Evolutionary conservation across 1,284 basidiomycete species (phyloP), one percentile per base, ranked within the genome.

Genomic region (Porogramme epimiltina): DNA sequence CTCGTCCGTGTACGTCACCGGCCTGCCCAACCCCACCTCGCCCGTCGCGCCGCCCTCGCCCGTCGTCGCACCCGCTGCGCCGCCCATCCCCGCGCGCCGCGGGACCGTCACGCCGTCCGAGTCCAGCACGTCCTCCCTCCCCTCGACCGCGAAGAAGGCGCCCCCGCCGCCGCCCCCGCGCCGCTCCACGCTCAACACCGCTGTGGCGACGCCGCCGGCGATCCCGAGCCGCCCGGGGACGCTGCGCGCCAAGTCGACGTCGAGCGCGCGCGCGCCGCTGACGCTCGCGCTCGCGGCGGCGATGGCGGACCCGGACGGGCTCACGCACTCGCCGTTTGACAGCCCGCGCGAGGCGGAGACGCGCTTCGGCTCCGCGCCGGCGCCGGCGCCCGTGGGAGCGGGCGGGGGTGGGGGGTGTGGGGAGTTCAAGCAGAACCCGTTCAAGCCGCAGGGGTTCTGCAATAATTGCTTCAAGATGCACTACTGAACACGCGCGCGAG

Each of bases 401-500:
- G n/a, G n/a, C n/a, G n/a, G n/a, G n/a, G 28, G 28, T 8, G 8
- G 8, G 9, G 28, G 34, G 15, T 82, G 82, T 64, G 62, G 56
- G 19, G 73, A 79, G 56, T 82, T 84, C 64, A 77, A 76, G 62
- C 82, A 83, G 69, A 81, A 81, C 60, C 79, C 79, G 43, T 85
- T 84, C 73, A 82, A 83, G 69, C 68, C 76, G 24, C 72, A 73
- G 55, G 82, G 82, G n/a, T 78, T 79, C 69, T 85, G 82, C 62
- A 79, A 73, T 59, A 83, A 81, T 56, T 85, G 82, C 61, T 78
- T 79, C 59, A 72, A 80, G 64, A 72, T 72, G 61, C 80, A 81
- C 36, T 49, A 49, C 24, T 54, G 18, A 33, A n/a, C n/a, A n/a
- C n/a, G n/a, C n/a, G n/a, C n/a, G n/a, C n/a, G n/a, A n/a, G n/a